Conservation (phyloP, 2,329 filamentous ascomycete species). For the Helotiales sp. region DNA sequence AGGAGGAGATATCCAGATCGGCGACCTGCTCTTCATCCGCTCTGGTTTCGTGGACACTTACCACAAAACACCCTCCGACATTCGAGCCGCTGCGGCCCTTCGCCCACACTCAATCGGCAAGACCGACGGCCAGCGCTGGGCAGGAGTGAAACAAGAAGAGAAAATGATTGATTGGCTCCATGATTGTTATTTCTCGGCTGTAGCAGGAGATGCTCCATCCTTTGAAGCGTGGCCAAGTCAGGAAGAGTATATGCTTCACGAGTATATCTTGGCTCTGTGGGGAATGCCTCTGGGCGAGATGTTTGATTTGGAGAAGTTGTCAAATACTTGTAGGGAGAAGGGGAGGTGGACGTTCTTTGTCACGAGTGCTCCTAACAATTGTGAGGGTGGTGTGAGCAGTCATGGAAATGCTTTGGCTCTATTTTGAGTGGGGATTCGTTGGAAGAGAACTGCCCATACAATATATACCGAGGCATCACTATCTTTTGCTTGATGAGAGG, state of each 20-base stretch:
- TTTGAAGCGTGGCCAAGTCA: conserved; percentile 40
- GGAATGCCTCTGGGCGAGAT: conserved; percentile 37
- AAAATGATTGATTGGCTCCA: conserved; percentile 45
- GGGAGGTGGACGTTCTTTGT: conserved; percentile 36
- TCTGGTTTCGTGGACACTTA: conserved; percentile 45
- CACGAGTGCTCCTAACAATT: conserved; percentile 34
- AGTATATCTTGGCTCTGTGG: conserved; percentile 35
- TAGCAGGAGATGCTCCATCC: conserved; percentile 45
- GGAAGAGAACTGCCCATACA: too few relatives aligned
- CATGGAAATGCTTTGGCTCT: conserved; percentile 51
- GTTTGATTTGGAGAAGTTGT: conserved; percentile 36
- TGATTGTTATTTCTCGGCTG: conserved; percentile 42
- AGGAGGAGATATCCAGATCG: conserved; percentile 49
- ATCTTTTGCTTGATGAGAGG: too few relatives aligned
- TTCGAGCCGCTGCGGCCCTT: conserved; percentile 38
- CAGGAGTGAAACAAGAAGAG: conserved; percentile 48
- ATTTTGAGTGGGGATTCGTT: too few relatives aligned
- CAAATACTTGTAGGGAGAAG: conserved; percentile 31
- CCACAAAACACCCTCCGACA: conserved; percentile 39
- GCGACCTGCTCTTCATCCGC: conserved; percentile 53
- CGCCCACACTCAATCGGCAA: conserved; percentile 40
- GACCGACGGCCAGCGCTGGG: conserved; percentile 39
- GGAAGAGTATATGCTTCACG: conserved; percentile 31
- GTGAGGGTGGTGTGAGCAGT: conserved; percentile 50
- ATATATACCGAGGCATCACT: too few relatives aligned